Conservation (phyloP, 1,284 basidiomycete genomes). For the Malassezia pachydermatis region DNA sequence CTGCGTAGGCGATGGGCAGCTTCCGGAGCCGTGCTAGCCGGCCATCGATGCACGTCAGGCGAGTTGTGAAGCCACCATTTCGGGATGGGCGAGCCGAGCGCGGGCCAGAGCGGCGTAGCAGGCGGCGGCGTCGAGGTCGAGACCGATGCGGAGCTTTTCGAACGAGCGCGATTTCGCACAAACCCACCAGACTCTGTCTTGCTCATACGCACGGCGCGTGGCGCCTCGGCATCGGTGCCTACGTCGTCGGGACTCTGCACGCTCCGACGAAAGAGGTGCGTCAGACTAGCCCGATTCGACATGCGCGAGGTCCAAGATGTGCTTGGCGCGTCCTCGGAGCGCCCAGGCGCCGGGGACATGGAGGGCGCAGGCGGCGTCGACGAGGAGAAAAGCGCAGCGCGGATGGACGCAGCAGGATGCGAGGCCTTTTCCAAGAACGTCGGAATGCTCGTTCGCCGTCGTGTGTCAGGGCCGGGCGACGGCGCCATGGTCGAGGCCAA, state of each 20-base stretch:
- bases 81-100: neutral
- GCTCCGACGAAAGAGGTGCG: conserved; percentile 6
- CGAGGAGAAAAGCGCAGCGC: conserved; percentile 24
- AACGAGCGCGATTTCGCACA: neutral
- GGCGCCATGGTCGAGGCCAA: neutral
- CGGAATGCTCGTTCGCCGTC: conserved; percentile 31
- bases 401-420: conserved; percentile 33
- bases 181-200: neutral
- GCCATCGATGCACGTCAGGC: no score
- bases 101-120: neutral
- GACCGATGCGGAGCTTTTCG: conserved; percentile 2
- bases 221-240: neutral
- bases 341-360: neutral
- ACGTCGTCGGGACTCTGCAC: neutral
- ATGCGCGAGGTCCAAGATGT: conserved; percentile 2
- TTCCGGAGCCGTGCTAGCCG: no score
- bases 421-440: conserved; percentile 36
- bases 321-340: neutral
- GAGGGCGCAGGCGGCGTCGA: neutral
- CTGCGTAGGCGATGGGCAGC: conserved; percentile 15
- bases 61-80: neutral
- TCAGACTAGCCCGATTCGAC: conserved; percentile 1
- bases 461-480: conserved; percentile 13
- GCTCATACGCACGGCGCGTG: neutral
- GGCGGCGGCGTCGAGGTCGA: conserved; percentile 1